A percentile compares a stretch with the other conserved stretches of the same genome.
phyloP scores from a whole-genome alignment of 75 land plant species.

The Pinus taeda region DNA sequence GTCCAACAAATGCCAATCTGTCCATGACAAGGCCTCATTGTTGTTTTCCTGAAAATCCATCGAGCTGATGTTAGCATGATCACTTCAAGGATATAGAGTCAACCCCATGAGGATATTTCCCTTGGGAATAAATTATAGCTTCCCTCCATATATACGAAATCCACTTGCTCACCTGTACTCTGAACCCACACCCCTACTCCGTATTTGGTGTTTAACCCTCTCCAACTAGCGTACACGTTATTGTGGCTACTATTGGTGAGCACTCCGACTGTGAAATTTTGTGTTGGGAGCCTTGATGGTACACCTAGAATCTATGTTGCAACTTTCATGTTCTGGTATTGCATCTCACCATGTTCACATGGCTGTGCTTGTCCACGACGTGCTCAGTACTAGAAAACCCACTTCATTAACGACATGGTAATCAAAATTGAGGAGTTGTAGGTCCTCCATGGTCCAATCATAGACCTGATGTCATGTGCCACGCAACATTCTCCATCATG shows the following conservation, averaged over 20 bases:
- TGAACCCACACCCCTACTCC: slow-evolving; percentile 89
- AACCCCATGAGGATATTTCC: slow-evolving; percentile 51
- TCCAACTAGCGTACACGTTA: slow-evolving; percentile 66
- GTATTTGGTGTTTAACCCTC: slow-evolving; percentile 69
- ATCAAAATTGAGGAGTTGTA: slow-evolving; percentile 60
- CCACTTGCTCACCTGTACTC: slow-evolving; percentile 51
- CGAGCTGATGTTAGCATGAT: slow-evolving; percentile 71
- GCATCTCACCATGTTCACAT: slow-evolving; percentile 74
- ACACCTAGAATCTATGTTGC: slow-evolving; percentile 48
- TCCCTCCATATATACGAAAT: slow-evolving; percentile 78
- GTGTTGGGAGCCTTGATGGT: slow-evolving; percentile 28
- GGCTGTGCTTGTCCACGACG: slow-evolving; percentile 48
- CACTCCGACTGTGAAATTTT: slow-evolving; percentile 73
- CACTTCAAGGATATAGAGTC: slow-evolving; percentile 70
- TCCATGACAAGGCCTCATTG: slow-evolving; percentile 74
- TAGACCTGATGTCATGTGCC: slow-evolving; percentile 84
- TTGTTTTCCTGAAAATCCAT: slow-evolving; percentile 62
- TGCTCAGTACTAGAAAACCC: slow-evolving; percentile 55
- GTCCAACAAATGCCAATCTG: slow-evolving; percentile 36
- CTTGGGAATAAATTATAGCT: slow-evolving; percentile 69
- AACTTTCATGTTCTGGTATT: slow-evolving; percentile 48
- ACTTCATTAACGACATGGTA: slow-evolving; percentile 76
- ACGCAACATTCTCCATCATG: slow-evolving; percentile 86
- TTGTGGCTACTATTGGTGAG: slow-evolving; percentile 20
- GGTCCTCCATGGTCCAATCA: slow-evolving; percentile 78